phyloP scores from a whole-genome alignment of 2,329 filamentous ascomycete genomes.

The Trichoderma guizhouense region DNA sequence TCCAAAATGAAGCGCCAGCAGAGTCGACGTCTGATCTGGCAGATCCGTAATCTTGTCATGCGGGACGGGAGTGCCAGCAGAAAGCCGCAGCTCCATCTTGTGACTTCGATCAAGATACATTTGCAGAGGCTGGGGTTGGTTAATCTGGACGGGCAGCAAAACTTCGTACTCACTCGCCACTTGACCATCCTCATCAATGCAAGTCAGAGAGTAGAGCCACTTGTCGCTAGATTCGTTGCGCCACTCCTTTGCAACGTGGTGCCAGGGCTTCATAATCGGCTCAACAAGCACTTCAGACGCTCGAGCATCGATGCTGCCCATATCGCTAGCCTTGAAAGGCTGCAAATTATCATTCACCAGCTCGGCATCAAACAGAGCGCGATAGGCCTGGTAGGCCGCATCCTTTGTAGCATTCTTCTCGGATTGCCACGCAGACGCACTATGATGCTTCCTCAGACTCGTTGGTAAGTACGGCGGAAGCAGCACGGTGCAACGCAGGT shows the following conservation, averaged over 20 bases:
- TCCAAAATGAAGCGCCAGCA: constrained; percentile 47
- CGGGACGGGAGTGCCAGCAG: constrained; percentile 21
- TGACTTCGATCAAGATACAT: constrained; percentile 39
- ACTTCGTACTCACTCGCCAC: constrained; percentile 40
- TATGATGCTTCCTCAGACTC: constrained; percentile 28
- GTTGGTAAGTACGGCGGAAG: constrained; percentile 68
- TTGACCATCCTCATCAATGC: constrained; percentile 33
- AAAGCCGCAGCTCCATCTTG: constrained; percentile 34
- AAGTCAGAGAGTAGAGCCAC: constrained; percentile 31
- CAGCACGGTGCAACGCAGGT: constrained; percentile 58
- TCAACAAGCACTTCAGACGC: constrained; percentile 35
- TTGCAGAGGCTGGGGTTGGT: constrained; percentile 34
- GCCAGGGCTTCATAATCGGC: constrained; percentile 47
- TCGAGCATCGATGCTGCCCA: constrained; percentile 38
- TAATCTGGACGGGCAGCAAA: constrained; percentile 42
- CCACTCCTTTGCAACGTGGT: constrained; percentile 46
- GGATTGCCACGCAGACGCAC: constrained; percentile 56
- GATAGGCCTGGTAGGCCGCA: constrained; percentile 77
- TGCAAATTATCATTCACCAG: constrained; percentile 76
- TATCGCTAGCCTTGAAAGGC: constrained; percentile 50
- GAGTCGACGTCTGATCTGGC: constrained; percentile 43
- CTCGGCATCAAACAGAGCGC: constrained; percentile 63
- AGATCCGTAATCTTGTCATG: constrained; percentile 20
- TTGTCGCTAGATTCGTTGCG: constrained; percentile 13
- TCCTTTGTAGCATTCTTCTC: constrained; percentile 74